These are phyloP conservation scores for Mycena polygramma DNA, from an alignment of 768 basidiomycete genomes.

Conservation along the genomic window DNA sequence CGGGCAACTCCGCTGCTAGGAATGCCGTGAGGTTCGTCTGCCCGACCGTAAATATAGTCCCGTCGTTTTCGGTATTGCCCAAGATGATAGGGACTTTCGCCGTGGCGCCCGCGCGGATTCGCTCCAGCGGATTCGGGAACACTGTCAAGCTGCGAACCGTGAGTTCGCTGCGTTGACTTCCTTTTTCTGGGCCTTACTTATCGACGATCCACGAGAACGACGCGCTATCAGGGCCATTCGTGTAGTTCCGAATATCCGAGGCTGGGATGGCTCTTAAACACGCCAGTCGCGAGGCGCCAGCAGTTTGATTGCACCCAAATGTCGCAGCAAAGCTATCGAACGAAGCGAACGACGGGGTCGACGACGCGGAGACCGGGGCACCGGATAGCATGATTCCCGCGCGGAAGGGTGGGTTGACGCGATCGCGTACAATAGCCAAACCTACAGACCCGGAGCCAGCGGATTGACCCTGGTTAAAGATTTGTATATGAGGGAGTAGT, in stretches of 20 bases:
- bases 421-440: constrained; percentile 15
- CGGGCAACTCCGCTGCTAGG: constrained; percentile 11
- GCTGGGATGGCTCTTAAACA: constrained; percentile 42
- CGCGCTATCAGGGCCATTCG: constrained; percentile 31
- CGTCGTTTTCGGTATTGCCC: constrained; percentile 37
- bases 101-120: constrained; percentile 21
- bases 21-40: constrained; percentile 32
- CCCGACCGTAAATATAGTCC: constrained; percentile 28
- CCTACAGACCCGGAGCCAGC: constrained; percentile 16
- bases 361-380: constrained; percentile 4
- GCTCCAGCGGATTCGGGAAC: constrained; percentile 33
- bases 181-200: constrained; percentile 7
- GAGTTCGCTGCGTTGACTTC: no score
- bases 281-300: constrained; percentile 37
- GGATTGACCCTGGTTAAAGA: constrained; percentile 18
- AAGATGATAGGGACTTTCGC: constrained; percentile 36
- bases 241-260: constrained; percentile 31
- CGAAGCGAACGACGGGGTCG: constrained; percentile 10
- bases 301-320: constrained; percentile 34
- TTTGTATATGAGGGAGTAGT: not conserved
- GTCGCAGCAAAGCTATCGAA: constrained; percentile 28
- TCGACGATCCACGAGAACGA: constrained; percentile 24
- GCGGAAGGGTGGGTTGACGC: constrained; percentile 14
- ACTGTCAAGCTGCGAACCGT: constrained; percentile 1
- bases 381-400: constrained; percentile 21